Percentiles rank a stretch among this genome's conserved stretches.
Evolutionary conservation across 2,329 filamentous ascomycete species (phyloP).

Genomic region (Xylariaceae sp.): DNA sequence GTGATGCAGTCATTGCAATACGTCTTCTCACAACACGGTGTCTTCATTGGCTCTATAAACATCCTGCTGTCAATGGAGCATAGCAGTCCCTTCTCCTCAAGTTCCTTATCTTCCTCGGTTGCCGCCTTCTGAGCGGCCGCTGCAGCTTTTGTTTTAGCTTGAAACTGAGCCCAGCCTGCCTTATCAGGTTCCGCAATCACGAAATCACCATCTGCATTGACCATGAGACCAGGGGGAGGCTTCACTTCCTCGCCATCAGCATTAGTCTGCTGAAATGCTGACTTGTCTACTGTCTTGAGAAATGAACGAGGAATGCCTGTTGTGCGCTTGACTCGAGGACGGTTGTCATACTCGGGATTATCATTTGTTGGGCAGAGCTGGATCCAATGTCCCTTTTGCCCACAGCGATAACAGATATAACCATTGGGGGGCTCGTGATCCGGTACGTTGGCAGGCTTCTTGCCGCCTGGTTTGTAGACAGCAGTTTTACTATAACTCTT

Average conservation of each 20-base stretch:
- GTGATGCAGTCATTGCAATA: constrained; percentile 99
- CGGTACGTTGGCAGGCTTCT: constrained; percentile 71
- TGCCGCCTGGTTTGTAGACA: constrained; percentile 57
- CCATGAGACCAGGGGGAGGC: constrained; percentile 86
- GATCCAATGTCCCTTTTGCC: constrained; percentile 99
- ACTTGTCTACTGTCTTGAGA: constrained; percentile 92
- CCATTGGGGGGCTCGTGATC: constrained; percentile 90
- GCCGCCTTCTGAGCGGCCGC: constrained; percentile 77
- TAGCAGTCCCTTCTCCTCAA: constrained; percentile 83
- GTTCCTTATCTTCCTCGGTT: constrained; percentile 74
- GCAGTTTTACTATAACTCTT: constrained; percentile 54
- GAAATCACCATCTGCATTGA: constrained; percentile 95
- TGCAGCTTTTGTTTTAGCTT: constrained; percentile 86
- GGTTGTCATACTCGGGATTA: constrained; percentile 91
- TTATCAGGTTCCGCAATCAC: constrained; percentile 95
- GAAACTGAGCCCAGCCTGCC: constrained; percentile 93
- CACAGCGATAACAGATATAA: constrained; percentile 94
- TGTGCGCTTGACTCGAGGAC: constrained; percentile 88
- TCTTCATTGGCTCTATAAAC: constrained; percentile 98
- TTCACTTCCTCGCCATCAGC: constrained; percentile 71
- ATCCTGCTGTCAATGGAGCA: constrained; percentile 96
- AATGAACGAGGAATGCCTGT: constrained; percentile 96
- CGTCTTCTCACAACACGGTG: constrained; percentile 95
- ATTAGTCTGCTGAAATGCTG: constrained; percentile 69
- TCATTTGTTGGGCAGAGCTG: constrained; percentile 98